A percentile compares a stretch with the other conserved stretches of the same genome.
phyloP scores from a whole-genome alignment of 257 asterid genomes.

The Solanum virginianum region DNA sequence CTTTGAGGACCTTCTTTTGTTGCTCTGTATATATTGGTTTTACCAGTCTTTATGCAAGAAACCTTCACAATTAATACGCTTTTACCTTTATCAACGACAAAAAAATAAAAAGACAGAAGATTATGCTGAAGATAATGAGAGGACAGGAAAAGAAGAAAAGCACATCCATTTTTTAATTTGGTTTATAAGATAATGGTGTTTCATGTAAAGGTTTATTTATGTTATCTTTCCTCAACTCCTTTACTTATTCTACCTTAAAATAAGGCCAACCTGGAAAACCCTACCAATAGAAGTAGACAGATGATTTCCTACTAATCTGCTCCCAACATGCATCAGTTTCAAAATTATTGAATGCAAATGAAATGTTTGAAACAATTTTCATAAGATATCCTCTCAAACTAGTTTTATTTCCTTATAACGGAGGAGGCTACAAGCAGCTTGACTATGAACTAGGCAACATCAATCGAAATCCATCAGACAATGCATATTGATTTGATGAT shows the following conservation, averaged over 20 bases:
- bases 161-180: background rate
- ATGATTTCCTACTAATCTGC: background rate
- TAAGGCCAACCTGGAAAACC: background rate
- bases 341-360: background rate
- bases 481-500: background rate
- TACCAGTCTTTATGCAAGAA: too few species aligned
- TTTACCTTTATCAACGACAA: too few species aligned
- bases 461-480: too few species aligned
- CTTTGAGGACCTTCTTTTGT: too few species aligned
- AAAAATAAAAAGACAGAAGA: background rate
- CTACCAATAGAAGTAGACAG: background rate
- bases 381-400: background rate
- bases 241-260: background rate
- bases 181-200: background rate
- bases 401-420: background rate
- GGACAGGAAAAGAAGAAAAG: background rate
- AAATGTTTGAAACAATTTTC: too few species aligned
- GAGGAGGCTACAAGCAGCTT: too few species aligned
- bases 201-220: background rate
- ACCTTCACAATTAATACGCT: too few species aligned
- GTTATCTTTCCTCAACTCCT: background rate
- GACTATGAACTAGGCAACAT: too few species aligned
- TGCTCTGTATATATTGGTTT: too few species aligned
- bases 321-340: background rate
- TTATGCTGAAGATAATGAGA: background rate